Evolutionary conservation across 345 rosid genomes (phyloP).

Genomic region (Viola odorata): DNA sequence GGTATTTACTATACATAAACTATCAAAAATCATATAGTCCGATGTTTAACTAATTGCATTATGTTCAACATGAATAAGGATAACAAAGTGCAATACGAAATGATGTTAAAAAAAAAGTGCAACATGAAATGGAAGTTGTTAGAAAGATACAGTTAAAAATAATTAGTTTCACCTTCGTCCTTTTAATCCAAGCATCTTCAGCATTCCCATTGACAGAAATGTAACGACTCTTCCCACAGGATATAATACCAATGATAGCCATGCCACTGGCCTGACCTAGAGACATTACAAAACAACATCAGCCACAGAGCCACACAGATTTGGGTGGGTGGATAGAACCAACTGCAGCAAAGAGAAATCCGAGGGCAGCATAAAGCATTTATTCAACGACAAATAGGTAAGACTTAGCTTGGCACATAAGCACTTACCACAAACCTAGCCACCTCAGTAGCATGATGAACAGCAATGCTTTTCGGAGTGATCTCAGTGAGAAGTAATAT

Average conservation of each 20-base stretch:
- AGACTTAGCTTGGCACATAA: background rate
- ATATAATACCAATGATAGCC: constrained; percentile 92
- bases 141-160: background rate
- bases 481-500: constrained; percentile 91
- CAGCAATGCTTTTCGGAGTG: constrained; percentile 98
- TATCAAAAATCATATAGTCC: too few relatives aligned
- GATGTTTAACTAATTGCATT: too few relatives aligned
- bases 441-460: constrained; percentile 91
- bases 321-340: too few relatives aligned
- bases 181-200: constrained; percentile 86
- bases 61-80: too few relatives aligned
- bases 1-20: too few relatives aligned
- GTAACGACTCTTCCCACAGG: constrained; percentile 97
- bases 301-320: constrained; percentile 24
- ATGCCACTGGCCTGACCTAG: constrained; percentile 99
- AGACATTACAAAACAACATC: constrained; percentile 36
- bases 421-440: constrained; percentile 88
- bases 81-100: too few relatives aligned
- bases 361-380: background rate
- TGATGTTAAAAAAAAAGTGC: too few relatives aligned
- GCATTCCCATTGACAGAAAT: constrained; percentile 94
- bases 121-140: background rate
- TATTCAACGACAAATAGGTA: background rate
- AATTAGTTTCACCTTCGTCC: constrained; percentile 60
- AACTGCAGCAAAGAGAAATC: constrained; percentile 6